Percentiles rank a stretch among this genome's conserved stretches.
These are phyloP conservation scores for Crithidia sp. DNA, from an alignment of 208 protist species.

Conservation along the genomic window DNA sequence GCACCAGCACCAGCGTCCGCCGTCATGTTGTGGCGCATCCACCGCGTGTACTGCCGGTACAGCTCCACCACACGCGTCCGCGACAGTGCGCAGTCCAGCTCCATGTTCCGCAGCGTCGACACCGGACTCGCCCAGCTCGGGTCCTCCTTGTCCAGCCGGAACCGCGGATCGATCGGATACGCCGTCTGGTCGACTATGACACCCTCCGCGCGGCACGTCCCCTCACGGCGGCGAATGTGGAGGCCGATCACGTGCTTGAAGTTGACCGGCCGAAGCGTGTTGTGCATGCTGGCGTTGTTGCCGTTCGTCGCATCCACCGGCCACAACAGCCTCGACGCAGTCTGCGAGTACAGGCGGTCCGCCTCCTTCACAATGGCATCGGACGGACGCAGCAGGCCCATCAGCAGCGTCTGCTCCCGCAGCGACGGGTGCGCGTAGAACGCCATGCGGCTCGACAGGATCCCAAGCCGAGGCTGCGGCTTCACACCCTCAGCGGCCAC, in stretches of 20 bases:
- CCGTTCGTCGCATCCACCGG: background rate
- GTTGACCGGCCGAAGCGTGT: background rate
- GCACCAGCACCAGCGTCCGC: background rate
- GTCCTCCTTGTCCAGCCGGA: background rate
- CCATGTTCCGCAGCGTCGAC: conserved; percentile 1
- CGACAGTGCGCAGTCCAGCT: conserved; percentile 11
- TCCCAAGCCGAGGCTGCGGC: conserved; percentile 3
- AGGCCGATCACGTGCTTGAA: conserved; percentile 8
- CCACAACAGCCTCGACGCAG: background rate
- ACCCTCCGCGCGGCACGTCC: background rate
- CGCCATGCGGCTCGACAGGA: conserved; percentile 16
- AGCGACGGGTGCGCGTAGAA: conserved; percentile 7
- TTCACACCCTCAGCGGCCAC: background rate
- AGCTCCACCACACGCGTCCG: conserved; percentile 1
- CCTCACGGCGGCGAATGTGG: conserved; percentile 9
- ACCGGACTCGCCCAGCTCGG: conserved; percentile 5
- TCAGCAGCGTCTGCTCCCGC: conserved; percentile 19
- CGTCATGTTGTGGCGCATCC: conserved; percentile 4
- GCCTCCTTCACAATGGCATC: background rate
- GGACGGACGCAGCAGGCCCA: conserved; percentile 21
- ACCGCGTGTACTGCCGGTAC: conserved; percentile 1
- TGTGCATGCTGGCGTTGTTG: background rate
- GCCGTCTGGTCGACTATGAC: background rate
- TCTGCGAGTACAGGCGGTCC: conserved; percentile 8
- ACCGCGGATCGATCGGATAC: background rate